Base-by-base conservation (phyloP, 495 filamentous ascomycete genomes). In the Staphylotrichum tortipilum region DNA sequence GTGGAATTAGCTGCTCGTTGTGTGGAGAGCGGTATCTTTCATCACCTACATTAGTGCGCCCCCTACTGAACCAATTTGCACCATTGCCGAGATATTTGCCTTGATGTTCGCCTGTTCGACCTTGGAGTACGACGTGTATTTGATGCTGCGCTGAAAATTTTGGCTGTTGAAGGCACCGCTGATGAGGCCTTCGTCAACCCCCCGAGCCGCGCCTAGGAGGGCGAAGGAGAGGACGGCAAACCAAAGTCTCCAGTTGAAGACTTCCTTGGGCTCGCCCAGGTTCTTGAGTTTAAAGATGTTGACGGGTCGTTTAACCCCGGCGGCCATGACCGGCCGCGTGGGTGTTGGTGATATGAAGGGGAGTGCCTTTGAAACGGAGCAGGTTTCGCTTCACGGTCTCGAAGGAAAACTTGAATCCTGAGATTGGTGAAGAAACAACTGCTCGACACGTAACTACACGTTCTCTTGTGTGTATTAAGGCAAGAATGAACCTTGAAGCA, bases 151-250 rank as follows among this genome's bases (percentile, higher is more conserved):
- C 54, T 81, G 74, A 54, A 86, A 88, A 36, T 81, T 72, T 38
- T 73, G 70, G 12, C 79, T 80, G 53, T 80, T 77, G 63, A 85
- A 80, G 17, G 82, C 79, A 14, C 70, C 82, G 7, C 77, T 78
- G 58, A 85, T 86, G 36, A 86, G 68, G 28, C 83, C 84, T 61
- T 88, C 84, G 54, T 88, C 84, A n/a, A 88, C 66, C n/a, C 78
- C 79, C 33, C 78, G 70, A 17, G 84, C 84, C 22, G 84, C 83
- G 44, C 83, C 83, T 65, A 86, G 78, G 10, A 85, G 76, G 22
- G 80, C 81, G 38, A 85, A 84, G 0, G 80, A 82, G 52, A 81
- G 24, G 21, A 85, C 81, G 15, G 81, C 78, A 50, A 83, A 79
- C 76, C 78, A 81, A 56, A 85, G 64, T 26, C 75, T 63, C 78